Base-by-base conservation (phyloP, 2,329 filamentous ascomycete species). In the Ascochyta clinopodiicola region DNA sequence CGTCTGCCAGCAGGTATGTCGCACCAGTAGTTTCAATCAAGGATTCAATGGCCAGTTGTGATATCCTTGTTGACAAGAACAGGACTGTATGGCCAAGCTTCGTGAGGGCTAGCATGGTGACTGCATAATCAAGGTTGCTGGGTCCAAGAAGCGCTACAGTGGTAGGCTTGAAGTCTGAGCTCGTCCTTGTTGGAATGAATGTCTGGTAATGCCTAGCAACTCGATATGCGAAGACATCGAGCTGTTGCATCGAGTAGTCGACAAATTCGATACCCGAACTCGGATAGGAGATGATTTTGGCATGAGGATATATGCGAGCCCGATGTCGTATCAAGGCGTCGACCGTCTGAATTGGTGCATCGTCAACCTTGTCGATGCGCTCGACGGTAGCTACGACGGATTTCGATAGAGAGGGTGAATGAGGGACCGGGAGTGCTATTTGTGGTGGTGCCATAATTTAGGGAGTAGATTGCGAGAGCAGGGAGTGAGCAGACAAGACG, bases 61-160 rank as follows among this genome's bases (percentile, higher is more conserved):
- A 78, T 6, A 86, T 76, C 3, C 84, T 73, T 1, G 81, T 84
- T 0, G 83, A 86, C 1, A 86, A 74, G 39, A 86, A 80, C 2
- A 86, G 68, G 1, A 82, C 76, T 0, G 82, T 81, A 70, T 84
- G 82, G 7, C 85, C 84, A 4, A 87, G 74, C 52, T 83, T 81
- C 21, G 78, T 79, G 29, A 87, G 67, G 0, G 83, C 84, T 34
- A 86, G 78, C 52, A 83, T 76, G 4, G 82, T 81, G 24, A 86
- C 70, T 9, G 85, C 71, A 61, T 84, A 85, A 50, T 84, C 81
- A 13, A 86, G 76, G 57, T 82, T 82, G 2, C 82, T 84, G 0
- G 78, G 77, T 0, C 81, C 83, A 2, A 86, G 71, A 3, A 86
- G 59, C 0, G 79, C 82, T n/a, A 86, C 76, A 2, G 63, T 66